phyloP scores from a whole-genome alignment of 306 rosid species.

The Cicer arietinum region DNA sequence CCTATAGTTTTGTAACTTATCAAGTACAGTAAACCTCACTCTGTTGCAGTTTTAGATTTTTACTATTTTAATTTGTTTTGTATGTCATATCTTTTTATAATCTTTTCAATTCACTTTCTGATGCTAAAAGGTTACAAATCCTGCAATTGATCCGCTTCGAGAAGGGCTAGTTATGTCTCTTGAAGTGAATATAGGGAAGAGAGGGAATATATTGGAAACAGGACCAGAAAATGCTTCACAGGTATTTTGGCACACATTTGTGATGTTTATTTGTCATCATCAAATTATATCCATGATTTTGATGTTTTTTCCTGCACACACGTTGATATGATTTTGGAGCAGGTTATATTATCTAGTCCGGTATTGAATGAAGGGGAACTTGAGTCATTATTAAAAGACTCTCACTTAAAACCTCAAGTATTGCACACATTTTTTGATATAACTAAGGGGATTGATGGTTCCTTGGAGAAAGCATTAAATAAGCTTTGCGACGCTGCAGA shows the following conservation, averaged over 20 bases:
- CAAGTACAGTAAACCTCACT: conserved; percentile 7
- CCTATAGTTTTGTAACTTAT: conserved; percentile 13
- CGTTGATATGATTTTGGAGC: conserved; percentile 48
- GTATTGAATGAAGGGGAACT: conserved; percentile 94
- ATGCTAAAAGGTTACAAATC: conserved; percentile 83
- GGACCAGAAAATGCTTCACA: conserved; percentile 97
- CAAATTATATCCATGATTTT: conserved; percentile 24
- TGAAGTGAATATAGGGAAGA: conserved; percentile 92
- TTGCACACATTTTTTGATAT: conserved; percentile 87
- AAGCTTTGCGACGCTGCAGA: conserved; percentile 98
- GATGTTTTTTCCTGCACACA: conserved; percentile 34
- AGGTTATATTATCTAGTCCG: conserved; percentile 95
- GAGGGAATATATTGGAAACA: conserved; percentile 85
- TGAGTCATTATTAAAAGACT: conserved; percentile 79
- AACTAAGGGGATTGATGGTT: conserved; percentile 90
- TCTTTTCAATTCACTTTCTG: conserved; percentile 31
- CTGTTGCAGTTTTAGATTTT: conserved; percentile 2
- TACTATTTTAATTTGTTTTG: conserved; percentile 6
- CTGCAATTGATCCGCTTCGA: conserved; percentile 98
- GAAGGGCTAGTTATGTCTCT: conserved; percentile 99
- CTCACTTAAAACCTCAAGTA: conserved; percentile 75
- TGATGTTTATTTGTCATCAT: conserved; percentile 21
- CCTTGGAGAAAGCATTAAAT: conserved; percentile 74
- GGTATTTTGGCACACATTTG: conserved; percentile 56
- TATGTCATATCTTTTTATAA: conserved; percentile 18